Base-by-base conservation (phyloP, 768 basidiomycete species). In the Mrakia gelida region DNA sequence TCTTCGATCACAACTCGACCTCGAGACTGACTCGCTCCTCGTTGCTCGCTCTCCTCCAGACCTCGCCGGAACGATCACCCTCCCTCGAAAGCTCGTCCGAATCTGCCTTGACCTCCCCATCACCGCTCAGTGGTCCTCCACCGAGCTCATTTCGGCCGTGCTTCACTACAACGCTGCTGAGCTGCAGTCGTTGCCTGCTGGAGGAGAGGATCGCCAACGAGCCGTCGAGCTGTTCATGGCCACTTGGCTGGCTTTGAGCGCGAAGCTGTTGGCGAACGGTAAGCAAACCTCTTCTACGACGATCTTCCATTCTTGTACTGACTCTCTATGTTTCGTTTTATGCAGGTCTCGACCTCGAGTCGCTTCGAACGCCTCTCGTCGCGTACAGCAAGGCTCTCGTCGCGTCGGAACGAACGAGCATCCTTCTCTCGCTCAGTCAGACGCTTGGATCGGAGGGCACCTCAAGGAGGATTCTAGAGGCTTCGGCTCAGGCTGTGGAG, bases 311-410 rank as follows among this genome's bases (percentile, higher is more conserved):
- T 23, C 45, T 0, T 32, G 10, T 0, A 61, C 21, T 45, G 4
- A 21, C 26, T 0, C 3, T 26, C 2, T 21, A 10, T 41, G 8
- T 32, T 16, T 45, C 28, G 34, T 63, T 26, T 63, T 2, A 54
- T 18, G 49, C 72, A 78, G 77, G 52, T 32, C 43, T 62, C 49
- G 16, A 32, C 49, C 41, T 70, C 18, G 54, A 30, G 0, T 32
- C 32, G n/a, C 73, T 78, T 21, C 32, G 32, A 2, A n/a, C 77
- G 1, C 59, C 71, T 13, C 65, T 78, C 34, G 23, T 67, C 32
- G 41, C 77, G 15, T 78, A 74, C 52, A 75, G 71, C 62, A 78
- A 74, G 49, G 61, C 45, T 21, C 41, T 78, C 45, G 16, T 41
- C 2, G 8, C 73, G 0, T n/a, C 38, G 54, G 77, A 78, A 43